These are phyloP conservation scores for Corylus americana DNA, from an alignment of 306 rosid species.

Conservation along the genomic window DNA sequence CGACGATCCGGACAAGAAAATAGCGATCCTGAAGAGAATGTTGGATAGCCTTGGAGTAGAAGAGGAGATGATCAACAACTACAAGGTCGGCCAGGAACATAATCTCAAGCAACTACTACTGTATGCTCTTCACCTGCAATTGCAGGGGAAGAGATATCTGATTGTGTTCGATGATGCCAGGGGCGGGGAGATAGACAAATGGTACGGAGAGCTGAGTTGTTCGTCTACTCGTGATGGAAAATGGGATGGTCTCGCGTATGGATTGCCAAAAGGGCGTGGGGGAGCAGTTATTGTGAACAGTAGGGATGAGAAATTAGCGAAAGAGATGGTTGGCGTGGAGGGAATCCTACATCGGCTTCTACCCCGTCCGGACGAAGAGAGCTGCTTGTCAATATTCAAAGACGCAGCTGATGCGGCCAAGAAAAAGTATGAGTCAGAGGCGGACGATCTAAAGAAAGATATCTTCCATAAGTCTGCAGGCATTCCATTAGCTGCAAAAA, in stretches of 20 bases:
- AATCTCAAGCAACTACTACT: not conserved
- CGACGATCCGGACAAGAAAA: not conserved
- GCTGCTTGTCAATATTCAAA: slow-evolving; percentile 24
- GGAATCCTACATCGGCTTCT: slow-evolving; percentile 13
- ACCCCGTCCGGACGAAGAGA: slow-evolving; percentile 6
- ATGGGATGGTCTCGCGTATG: slow-evolving; percentile 7
- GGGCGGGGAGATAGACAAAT: not conserved
- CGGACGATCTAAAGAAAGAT: too few species aligned
- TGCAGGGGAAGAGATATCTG: slow-evolving; percentile 18
- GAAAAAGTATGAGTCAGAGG: too few species aligned
- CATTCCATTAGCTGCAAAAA: too few species aligned
- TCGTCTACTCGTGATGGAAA: not conserved
- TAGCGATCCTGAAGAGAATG: slow-evolving; percentile 16
- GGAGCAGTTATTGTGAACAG: slow-evolving; percentile 31
- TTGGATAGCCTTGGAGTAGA: slow-evolving; percentile 21
- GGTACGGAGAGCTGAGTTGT: slow-evolving; percentile 9
- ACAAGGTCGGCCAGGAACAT: not conserved
- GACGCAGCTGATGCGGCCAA: not conserved
- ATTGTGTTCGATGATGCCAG: slow-evolving; percentile 29
- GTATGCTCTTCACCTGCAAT: slow-evolving; percentile 13
- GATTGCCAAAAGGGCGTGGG: slow-evolving; percentile 28
- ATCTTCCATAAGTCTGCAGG: too few species aligned
- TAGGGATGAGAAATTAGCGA: slow-evolving; percentile 16
- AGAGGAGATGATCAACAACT: not conserved
- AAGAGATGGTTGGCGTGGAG: slow-evolving; percentile 12